A percentile compares a stretch with the other conserved stretches of the same genome.
Conservation (phyloP, 768 basidiomycete genomes). For the Podaxis sp. region DNA sequence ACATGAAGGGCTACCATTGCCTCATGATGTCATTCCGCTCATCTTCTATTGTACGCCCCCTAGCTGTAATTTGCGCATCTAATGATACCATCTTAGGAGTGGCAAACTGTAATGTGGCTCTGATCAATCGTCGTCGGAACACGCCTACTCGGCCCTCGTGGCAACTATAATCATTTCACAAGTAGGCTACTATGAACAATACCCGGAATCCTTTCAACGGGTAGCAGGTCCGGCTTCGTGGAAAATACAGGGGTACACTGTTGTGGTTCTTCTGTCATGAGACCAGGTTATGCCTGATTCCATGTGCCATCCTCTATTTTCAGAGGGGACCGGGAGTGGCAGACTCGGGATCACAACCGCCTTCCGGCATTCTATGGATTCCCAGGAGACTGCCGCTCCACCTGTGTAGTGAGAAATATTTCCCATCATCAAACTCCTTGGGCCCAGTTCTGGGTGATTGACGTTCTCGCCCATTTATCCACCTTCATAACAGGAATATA, state of each 20-base stretch:
- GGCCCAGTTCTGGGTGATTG: background rate
- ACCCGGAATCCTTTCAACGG: background rate
- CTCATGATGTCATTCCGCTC: background rate
- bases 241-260: background rate
- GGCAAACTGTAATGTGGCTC: too few species aligned
- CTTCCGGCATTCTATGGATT: background rate
- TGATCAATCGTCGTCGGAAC: background rate
- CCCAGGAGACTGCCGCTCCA: background rate
- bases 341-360: conserved; percentile 1
- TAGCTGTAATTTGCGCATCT: background rate
- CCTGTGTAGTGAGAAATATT: background rate
- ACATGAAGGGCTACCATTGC: background rate
- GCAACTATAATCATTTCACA: background rate
- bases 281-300: background rate
- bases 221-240: background rate
- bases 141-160: background rate
- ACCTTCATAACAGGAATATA: background rate
- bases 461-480: background rate
- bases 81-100: too few species aligned
- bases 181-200: background rate
- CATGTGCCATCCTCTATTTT: background rate
- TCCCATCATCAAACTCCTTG: conserved; percentile 4
- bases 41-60: background rate
- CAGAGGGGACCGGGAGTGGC: background rate
- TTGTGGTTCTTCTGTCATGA: background rate